Base-by-base conservation (phyloP, 179 eudicot species). In the Camellia oleifera region DNA sequence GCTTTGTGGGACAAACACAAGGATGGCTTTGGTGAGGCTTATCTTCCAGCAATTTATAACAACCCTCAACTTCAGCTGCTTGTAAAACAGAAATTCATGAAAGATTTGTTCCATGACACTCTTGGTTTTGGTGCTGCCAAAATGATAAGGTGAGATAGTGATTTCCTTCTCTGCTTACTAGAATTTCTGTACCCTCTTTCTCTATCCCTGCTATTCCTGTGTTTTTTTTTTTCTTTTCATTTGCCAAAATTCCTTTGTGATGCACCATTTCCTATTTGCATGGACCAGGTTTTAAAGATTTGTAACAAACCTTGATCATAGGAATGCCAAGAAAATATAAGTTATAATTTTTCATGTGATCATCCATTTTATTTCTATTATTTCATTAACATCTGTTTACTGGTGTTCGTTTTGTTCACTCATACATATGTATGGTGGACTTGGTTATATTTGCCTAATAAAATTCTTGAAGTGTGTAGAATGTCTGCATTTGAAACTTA, bases 71-170 rank as follows among this genome's bases (percentile, higher is more conserved):
- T 95, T 82, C 88, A 83, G 84, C 88, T 80, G 82, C 89, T 87
- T 44, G 85, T 88, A 57, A 93, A 91, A 81, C 74, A 84, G 75
- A 91, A 86, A 69, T 95, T 82, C 77, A 91, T 95, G 90, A 77
- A 42, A 62, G 92, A 92, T 54, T 72, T 95, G 83, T 85, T 95
- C 82, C 94, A 94, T 23, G 99, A 95, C 82, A 79, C 92, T 66
- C 95, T 95, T 74, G 99, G 99, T 79, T 95, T 95, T 82, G 98
- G 94, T 75, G 85, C 99, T 78, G 95, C 98, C 79, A 95, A 95
- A 83, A 95, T 95, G 98, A 94, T 89, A 67, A 91, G 99, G 99
- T 95, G 57, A 80, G 81, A 45, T 62, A 4, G 74, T 11, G 50
- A 12, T 48, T 45, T 74, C 75, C 74, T 56, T 73, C 2, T 5